Conservation (phyloP, 768 basidiomycete species). For the Termitomyces sp. region DNA sequence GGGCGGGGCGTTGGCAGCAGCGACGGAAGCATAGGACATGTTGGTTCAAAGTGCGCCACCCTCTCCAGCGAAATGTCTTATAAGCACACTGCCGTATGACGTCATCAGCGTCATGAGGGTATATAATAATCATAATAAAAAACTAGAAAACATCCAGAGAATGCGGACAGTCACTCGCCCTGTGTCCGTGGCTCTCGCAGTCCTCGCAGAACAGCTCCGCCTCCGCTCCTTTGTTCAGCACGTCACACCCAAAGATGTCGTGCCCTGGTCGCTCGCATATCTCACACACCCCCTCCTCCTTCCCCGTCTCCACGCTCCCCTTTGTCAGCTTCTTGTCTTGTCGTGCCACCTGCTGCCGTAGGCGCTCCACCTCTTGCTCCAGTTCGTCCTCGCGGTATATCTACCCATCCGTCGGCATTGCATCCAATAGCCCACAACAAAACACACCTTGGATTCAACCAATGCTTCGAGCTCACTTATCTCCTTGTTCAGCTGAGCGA, state of each 20-base stretch:
- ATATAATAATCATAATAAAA: background rate
- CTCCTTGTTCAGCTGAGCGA: conserved; percentile 78
- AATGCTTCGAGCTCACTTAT: conserved; percentile 88
- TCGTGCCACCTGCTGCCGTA: conserved; percentile 65
- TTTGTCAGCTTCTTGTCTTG: conserved; percentile 55
- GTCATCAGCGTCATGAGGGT: conserved; percentile 9
- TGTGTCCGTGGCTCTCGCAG: conserved; percentile 77
- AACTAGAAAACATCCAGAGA: conserved; percentile 80
- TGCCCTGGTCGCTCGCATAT: conserved; percentile 84
- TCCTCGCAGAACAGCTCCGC: conserved; percentile 68
- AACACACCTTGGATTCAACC: conserved; percentile 83
- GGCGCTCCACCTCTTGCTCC: conserved; percentile 74
- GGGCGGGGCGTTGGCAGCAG: conserved; percentile 52
- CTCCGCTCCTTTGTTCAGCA: conserved; percentile 52
- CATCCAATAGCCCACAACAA: background rate
- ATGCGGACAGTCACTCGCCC: conserved; percentile 74
- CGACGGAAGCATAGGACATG: conserved; percentile 75
- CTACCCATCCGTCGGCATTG: conserved; percentile 26
- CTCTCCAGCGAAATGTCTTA: conserved; percentile 1
- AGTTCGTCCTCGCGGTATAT: conserved; percentile 92
- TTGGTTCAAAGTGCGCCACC: conserved; percentile 1
- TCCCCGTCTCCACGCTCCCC: conserved; percentile 28
- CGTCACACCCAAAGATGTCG: conserved; percentile 80
- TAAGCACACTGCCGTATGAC: conserved; percentile 2
- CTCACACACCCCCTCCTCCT: conserved; percentile 55